phyloP scores from a whole-genome alignment of 805 yeast species.

The Candida berthetii region DNA sequence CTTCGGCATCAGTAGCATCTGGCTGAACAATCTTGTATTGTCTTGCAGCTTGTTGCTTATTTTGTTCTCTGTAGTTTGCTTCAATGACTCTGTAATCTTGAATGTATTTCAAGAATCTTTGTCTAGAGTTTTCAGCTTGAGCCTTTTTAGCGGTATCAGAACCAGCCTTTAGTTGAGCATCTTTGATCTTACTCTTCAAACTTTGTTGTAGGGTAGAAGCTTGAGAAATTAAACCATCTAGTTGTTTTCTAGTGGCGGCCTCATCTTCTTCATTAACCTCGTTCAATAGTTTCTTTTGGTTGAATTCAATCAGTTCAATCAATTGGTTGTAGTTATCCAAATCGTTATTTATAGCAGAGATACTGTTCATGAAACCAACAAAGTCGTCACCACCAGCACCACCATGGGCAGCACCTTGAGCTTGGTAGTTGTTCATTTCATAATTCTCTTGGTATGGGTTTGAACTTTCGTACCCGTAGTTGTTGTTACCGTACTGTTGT shows the following conservation, averaged over 20 bases:
- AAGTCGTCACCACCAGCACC: slow-evolving; percentile 36
- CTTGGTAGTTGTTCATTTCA: slow-evolving; percentile 2
- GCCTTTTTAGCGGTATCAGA: slow-evolving; percentile 76
- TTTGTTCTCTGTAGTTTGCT: slow-evolving; percentile 77
- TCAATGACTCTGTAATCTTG: slow-evolving; percentile 85
- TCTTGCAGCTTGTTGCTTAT: slow-evolving; percentile 83
- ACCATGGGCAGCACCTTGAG: slow-evolving; percentile 11
- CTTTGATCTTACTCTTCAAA: slow-evolving; percentile 71
- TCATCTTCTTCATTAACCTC: slow-evolving; percentile 71
- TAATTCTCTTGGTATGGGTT: slow-evolving; percentile 3
- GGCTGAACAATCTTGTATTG: slow-evolving; percentile 90
- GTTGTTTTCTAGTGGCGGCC: slow-evolving; percentile 61
- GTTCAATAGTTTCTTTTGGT: slow-evolving; percentile 65
- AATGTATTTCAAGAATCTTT: slow-evolving; percentile 77
- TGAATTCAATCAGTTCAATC: slow-evolving; percentile 60
- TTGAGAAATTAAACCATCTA: slow-evolving; percentile 72
- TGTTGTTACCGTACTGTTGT: slow-evolving; percentile 3
- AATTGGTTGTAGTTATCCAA: slow-evolving; percentile 66
- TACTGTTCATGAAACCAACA: slow-evolving; percentile 61
- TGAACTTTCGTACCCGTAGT: slow-evolving; percentile 2
- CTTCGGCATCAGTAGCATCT: slow-evolving; percentile 77
- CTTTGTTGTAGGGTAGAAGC: slow-evolving; percentile 71
- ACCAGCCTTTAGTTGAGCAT: slow-evolving; percentile 63
- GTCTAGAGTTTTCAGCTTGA: slow-evolving; percentile 86
- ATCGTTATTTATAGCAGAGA: slow-evolving; percentile 61